Conservation (phyloP, 2,329 filamentous ascomycete species). For the Hypoxylon sp. region DNA sequence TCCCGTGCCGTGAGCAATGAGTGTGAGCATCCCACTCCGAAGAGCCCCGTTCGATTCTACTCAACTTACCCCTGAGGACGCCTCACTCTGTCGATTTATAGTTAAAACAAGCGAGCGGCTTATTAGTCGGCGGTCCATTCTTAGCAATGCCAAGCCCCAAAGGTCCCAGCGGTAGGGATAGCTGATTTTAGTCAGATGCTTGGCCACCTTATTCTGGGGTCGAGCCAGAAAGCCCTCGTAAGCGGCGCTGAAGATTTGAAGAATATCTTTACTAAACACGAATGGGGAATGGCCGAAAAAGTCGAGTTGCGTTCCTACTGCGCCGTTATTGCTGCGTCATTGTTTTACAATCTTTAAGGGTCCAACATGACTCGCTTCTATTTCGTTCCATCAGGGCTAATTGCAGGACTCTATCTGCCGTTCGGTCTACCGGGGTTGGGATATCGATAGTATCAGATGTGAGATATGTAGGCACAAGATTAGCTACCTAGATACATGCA, state of each 20-base stretch:
- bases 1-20: neutral
- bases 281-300: neutral
- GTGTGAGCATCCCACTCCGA: neutral
- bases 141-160: slow-evolving; percentile 21
- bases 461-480: neutral
- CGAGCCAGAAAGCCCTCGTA: slow-evolving; percentile 7
- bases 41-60: neutral
- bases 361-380: slow-evolving; percentile 8
- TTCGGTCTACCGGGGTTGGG: slow-evolving; percentile 22
- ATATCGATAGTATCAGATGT: slow-evolving; percentile 29
- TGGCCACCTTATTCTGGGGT: slow-evolving; percentile 24
- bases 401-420: slow-evolving; percentile 22
- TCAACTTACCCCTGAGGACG: neutral
- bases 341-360: neutral
- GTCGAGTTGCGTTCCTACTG: neutral
- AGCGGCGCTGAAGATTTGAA: slow-evolving; percentile 15
- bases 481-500: neutral
- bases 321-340: slow-evolving; percentile 11
- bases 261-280: slow-evolving; percentile 5
- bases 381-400: slow-evolving; percentile 31
- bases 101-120: slow-evolving; percentile 1
- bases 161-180: slow-evolving; percentile 11
- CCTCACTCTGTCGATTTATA: slow-evolving; percentile 2
- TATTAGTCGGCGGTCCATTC: slow-evolving; percentile 8
- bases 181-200: slow-evolving; percentile 18